phyloP scores from a whole-genome alignment of 2,329 filamentous ascomycete species.

The Aspergillus floridensis region DNA sequence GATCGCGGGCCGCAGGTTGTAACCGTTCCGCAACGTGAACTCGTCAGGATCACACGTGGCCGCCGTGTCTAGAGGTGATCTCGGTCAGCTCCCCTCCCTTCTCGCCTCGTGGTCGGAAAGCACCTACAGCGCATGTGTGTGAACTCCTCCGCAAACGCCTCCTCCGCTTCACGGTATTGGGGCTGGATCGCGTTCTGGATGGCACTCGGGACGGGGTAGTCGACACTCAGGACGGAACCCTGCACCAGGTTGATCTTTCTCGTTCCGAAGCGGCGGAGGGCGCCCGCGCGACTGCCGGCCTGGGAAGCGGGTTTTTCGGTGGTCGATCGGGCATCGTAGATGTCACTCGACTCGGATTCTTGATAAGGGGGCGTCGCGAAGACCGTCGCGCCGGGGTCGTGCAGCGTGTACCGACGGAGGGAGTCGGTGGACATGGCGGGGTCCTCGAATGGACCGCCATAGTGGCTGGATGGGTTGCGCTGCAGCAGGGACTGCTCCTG shows the following conservation, averaged over 20 bases:
- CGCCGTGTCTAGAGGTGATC: slow-evolving; percentile 65
- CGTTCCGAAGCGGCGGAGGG: slow-evolving; percentile 83
- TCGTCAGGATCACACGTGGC: slow-evolving; percentile 97
- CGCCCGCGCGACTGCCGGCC: slow-evolving; percentile 16
- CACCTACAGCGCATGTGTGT: slow-evolving; percentile 82
- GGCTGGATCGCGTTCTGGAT: slow-evolving; percentile 95
- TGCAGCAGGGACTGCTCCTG: slow-evolving; percentile 28
- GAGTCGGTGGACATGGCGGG: slow-evolving; percentile 41
- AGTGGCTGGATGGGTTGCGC: slow-evolving; percentile 41
- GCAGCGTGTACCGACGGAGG: slow-evolving; percentile 32
- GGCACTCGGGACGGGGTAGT: slow-evolving; percentile 94
- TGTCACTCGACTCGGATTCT: slow-evolving; percentile 54
- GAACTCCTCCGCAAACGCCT: slow-evolving; percentile 84
- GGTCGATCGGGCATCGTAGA: slow-evolving; percentile 38
- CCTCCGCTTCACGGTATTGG: slow-evolving; percentile 83
- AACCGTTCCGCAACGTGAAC: slow-evolving; percentile 97
- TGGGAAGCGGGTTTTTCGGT: slow-evolving; percentile 21
- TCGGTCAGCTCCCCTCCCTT: slow-evolving; percentile 6
- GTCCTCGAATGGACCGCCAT: slow-evolving; percentile 49
- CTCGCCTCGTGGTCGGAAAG: background rate
- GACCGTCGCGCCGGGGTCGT: slow-evolving; percentile 54
- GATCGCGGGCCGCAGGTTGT: slow-evolving; percentile 95
- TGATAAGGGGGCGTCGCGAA: slow-evolving; percentile 52
- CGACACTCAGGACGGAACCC: slow-evolving; percentile 90
- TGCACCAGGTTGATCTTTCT: slow-evolving; percentile 98